These are phyloP conservation scores for Ascochyta rabiei DNA, from an alignment of 2,329 filamentous ascomycete species.

Conservation along the genomic window DNA sequence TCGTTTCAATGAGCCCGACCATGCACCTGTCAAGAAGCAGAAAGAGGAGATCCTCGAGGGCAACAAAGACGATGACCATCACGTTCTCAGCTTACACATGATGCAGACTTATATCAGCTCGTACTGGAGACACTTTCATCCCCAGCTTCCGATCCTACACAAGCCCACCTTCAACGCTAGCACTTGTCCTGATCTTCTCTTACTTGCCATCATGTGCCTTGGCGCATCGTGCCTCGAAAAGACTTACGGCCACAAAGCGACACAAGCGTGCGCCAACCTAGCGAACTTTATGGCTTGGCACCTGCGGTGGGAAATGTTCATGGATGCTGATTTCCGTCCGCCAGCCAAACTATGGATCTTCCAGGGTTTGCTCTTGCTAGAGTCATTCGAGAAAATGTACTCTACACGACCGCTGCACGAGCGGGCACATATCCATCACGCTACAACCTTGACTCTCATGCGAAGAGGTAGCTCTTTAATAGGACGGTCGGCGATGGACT, in stretches of 20 bases:
- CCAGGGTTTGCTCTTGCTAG: slow-evolving; percentile 84
- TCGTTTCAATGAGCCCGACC: slow-evolving; percentile 80
- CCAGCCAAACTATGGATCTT: slow-evolving; percentile 97
- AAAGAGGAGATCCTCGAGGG: slow-evolving; percentile 81
- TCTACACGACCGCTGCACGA: slow-evolving; percentile 91
- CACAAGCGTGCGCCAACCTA: slow-evolving; percentile 77
- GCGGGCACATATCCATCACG: slow-evolving; percentile 93
- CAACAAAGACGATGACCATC: slow-evolving; percentile 67
- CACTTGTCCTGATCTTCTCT: slow-evolving; percentile 79
- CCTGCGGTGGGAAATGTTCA: slow-evolving; percentile 94
- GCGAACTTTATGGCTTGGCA: slow-evolving; percentile 93
- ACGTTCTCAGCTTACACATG: slow-evolving; percentile 83
- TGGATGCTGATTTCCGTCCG: slow-evolving; percentile 85
- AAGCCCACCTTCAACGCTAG: slow-evolving; percentile 92
- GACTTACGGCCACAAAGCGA: slow-evolving; percentile 74
- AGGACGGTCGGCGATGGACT: slow-evolving; percentile 82
- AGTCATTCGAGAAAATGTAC: slow-evolving; percentile 98
- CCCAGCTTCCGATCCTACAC: slow-evolving; percentile 92
- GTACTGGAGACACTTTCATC: slow-evolving; percentile 94
- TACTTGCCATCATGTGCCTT: slow-evolving; percentile 90
- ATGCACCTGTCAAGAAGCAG: slow-evolving; percentile 73
- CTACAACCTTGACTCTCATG: slow-evolving; percentile 94
- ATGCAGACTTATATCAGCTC: slow-evolving; percentile 89
- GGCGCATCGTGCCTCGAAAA: slow-evolving; percentile 90
- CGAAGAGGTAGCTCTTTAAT: slow-evolving; percentile 89